A percentile compares a stretch with the other conserved stretches of the same genome.
phyloP scores from a whole-genome alignment of 768 basidiomycete species.

The Auricularia heimuer region DNA sequence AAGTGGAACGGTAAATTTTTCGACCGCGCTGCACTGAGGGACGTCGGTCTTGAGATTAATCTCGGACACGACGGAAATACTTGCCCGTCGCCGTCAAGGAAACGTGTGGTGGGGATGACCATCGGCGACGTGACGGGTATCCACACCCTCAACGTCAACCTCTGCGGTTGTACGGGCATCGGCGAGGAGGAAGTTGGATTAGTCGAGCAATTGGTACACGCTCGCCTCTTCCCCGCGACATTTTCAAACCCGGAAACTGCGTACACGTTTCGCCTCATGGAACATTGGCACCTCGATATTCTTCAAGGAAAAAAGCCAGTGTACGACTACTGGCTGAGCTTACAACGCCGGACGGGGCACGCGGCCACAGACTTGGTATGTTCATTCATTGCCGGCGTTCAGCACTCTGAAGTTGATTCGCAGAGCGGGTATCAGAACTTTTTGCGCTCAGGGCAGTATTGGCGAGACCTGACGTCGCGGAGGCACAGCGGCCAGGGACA shows the following conservation, averaged over 20 bases:
- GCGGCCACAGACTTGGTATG: not conserved
- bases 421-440: slow-evolving; percentile 5
- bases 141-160: not conserved
- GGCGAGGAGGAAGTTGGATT: not conserved
- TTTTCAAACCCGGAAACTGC: not conserved
- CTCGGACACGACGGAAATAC: not conserved
- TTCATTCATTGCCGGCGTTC: not conserved
- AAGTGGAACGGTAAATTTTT: not conserved
- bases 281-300: slow-evolving; percentile 1
- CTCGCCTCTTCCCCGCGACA: not conserved
- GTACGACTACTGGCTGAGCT: slow-evolving; percentile 4
- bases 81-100: not conserved
- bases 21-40: not conserved
- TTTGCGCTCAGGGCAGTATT: not conserved
- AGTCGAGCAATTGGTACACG: not conserved
- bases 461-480: not conserved
- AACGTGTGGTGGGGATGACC: not conserved
- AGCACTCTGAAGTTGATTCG: not conserved
- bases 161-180: not conserved
- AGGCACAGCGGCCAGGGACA: slow-evolving; percentile 6
- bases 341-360: not conserved
- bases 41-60: not conserved
- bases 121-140: slow-evolving; percentile 1
- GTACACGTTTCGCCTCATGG: slow-evolving; percentile 2
- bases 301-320: slow-evolving; percentile 6